phyloP scores from a whole-genome alignment of 2,329 filamentous ascomycete species.

The Aurifilum marmelostoma region DNA sequence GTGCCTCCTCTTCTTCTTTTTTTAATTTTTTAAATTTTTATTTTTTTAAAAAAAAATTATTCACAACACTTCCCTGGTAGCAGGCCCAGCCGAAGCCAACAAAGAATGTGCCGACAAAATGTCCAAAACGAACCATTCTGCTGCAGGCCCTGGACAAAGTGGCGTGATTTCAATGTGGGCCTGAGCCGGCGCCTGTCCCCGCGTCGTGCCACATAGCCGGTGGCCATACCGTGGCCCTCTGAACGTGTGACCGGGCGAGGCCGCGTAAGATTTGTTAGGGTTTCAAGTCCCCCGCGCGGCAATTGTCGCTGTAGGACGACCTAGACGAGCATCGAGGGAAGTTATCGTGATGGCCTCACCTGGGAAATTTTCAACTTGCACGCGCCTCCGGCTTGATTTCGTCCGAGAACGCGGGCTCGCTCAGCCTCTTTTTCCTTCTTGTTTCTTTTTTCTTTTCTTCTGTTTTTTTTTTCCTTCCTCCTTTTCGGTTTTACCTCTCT shows the following conservation, averaged over 20 bases:
- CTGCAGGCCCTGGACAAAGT: constrained; percentile 26
- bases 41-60: too few species aligned
- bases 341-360: constrained; percentile 32
- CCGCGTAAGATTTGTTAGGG: constrained; percentile 32
- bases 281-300: constrained; percentile 1
- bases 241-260: constrained; percentile 33
- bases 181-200: background rate
- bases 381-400: constrained; percentile 4
- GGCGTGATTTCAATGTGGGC: constrained; percentile 21
- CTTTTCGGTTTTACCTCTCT: background rate
- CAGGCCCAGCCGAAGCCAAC: background rate
- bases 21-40: background rate
- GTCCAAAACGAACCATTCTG: constrained; percentile 18
- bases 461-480: background rate
- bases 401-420: background rate
- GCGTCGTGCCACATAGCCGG: constrained; percentile 4
- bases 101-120: constrained; percentile 2
- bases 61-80: background rate
- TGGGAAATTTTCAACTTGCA: constrained; percentile 7
- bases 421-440: background rate
- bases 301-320: constrained; percentile 1
- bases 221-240: constrained; percentile 25
- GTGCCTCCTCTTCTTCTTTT: background rate
- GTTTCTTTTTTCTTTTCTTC: background rate
- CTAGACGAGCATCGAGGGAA: constrained; percentile 29